Evolutionary conservation across 1,284 basidiomycete genomes (phyloP).

Genomic region (Irpex rosettiformis): DNA sequence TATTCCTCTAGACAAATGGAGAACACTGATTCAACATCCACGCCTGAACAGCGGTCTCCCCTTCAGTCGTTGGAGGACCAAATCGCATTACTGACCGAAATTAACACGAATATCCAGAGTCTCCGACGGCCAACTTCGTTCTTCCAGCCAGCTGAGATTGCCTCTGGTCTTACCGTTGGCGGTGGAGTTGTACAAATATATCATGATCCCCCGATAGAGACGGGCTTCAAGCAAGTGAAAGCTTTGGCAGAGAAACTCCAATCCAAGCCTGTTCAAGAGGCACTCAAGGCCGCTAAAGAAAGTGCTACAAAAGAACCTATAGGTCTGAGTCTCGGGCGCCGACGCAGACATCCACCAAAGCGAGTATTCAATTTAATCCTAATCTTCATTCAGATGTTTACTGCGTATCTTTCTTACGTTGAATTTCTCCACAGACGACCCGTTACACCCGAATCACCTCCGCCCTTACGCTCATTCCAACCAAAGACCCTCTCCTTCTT

Average conservation of each 20-base stretch:
- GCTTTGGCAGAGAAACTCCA: constrained; percentile 42
- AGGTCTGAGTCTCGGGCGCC: constrained; percentile 40
- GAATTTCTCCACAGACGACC: constrained; percentile 39
- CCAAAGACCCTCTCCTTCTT: constrained; percentile 39
- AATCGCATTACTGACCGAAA: constrained; percentile 43
- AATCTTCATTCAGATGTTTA: not conserved
- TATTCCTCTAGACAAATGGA: not conserved
- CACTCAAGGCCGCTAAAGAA: constrained; percentile 44
- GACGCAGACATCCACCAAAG: constrained; percentile 24
- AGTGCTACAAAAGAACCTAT: constrained; percentile 48
- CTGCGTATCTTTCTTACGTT: not conserved
- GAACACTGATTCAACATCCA: not conserved
- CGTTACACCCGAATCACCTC: constrained; percentile 57
- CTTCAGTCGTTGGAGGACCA: constrained; percentile 33
- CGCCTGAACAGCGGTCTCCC: not conserved
- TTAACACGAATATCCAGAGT: constrained; percentile 40
- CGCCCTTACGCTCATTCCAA: constrained; percentile 47
- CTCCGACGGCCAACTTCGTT: constrained; percentile 41
- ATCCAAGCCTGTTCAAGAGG: constrained; percentile 49
- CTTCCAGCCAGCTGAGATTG: constrained; percentile 30
- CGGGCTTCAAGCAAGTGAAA: constrained; percentile 34
- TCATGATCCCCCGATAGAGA: constrained; percentile 18
- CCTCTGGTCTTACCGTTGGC: constrained; percentile 1
- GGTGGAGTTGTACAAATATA: constrained; percentile 2
- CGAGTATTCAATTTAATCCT: not conserved